Evolutionary conservation across 139 green algal species (phyloP).

Genomic region (Haematococcus lacustris): DNA sequence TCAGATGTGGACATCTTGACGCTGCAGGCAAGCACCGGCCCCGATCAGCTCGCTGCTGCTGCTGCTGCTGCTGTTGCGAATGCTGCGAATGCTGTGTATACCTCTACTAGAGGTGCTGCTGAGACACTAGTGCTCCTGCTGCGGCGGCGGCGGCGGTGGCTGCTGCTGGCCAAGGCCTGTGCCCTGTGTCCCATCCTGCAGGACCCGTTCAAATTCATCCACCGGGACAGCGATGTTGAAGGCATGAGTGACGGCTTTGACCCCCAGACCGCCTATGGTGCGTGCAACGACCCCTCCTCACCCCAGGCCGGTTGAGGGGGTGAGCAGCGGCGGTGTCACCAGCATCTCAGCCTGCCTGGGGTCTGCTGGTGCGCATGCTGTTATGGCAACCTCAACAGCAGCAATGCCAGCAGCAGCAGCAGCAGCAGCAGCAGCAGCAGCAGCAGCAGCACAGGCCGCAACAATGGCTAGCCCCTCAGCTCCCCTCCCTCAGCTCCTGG

Average conservation of each 20-base stretch:
- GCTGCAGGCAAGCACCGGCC: constrained; percentile 7
- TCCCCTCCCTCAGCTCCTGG: not conserved
- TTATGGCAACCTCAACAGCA: not conserved
- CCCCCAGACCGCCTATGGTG: constrained; percentile 62
- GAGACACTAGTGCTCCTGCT: constrained; percentile 39
- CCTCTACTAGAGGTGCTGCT: constrained; percentile 29
- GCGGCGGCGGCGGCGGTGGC: constrained; percentile 1
- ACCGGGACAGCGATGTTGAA: constrained; percentile 70
- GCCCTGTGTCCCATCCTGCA: constrained; percentile 8
- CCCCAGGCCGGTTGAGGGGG: not conserved
- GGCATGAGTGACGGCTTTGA: constrained; percentile 66
- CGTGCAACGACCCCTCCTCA: not conserved
- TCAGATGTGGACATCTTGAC: constrained; percentile 67
- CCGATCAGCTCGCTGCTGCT: not conserved
- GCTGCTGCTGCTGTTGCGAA: not conserved
- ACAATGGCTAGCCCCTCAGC: not conserved
- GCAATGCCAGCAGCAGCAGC: not conserved
- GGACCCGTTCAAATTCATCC: constrained; percentile 68
- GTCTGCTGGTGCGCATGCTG: too few relatives aligned
- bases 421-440: not conserved
- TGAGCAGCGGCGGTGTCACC: not conserved
- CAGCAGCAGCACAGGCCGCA: not conserved
- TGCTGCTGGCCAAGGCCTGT: not conserved
- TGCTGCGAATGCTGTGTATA: not conserved
- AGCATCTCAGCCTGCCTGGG: too few relatives aligned